Evolutionary conservation across 495 filamentous ascomycete genomes (phyloP), one percentile per base, ranked within the genome.

Genomic region (Aspergillus funiculosus): DNA sequence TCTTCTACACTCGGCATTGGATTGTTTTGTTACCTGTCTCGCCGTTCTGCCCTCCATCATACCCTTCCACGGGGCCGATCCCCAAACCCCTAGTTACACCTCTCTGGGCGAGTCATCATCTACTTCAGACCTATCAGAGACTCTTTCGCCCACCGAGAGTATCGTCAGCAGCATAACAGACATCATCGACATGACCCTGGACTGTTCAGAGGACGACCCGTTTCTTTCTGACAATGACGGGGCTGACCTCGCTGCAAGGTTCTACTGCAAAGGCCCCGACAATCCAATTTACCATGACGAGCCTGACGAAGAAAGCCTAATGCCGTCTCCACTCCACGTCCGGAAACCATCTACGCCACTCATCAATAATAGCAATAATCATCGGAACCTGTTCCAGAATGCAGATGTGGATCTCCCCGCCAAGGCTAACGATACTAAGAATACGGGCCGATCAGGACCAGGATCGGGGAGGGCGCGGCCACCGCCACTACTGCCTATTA

Each of bases 1-100:
- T 0, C 46, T 64, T 6, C 56, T 77, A 5, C 46, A 58, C 5
- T 36, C 44, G 22, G 69, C 72, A 0, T 45, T 66, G 38, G 56
- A 64, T 18, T 53, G 34, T 14, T 68, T 66, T 32, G 29, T 56
- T 10, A 41, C 56, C 17, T 64, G 61, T 24, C 45, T 27, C 7
- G 46, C 47, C 1, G 46, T 51, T 37, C 31, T 69, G 9, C 61
- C 61, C 18, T 35, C 25, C 3, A 35, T 34, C 0, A 36, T 58
- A 29, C 24, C 40, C 0, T 14, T 20, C 9, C 7, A 18, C 1
- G 20, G 10, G 9, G 18, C 18, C 32, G 17, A 28, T 6, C 19
- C 32, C 5, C 14, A 50, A 5, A 43, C 39, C 15, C 32, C 32
- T 9, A 27, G 14, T 24, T 25, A 26, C 20, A 24, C 37, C 10